Conservation (phyloP, 2,329 filamentous ascomycete genomes). For the Coniochaeta sp. region DNA sequence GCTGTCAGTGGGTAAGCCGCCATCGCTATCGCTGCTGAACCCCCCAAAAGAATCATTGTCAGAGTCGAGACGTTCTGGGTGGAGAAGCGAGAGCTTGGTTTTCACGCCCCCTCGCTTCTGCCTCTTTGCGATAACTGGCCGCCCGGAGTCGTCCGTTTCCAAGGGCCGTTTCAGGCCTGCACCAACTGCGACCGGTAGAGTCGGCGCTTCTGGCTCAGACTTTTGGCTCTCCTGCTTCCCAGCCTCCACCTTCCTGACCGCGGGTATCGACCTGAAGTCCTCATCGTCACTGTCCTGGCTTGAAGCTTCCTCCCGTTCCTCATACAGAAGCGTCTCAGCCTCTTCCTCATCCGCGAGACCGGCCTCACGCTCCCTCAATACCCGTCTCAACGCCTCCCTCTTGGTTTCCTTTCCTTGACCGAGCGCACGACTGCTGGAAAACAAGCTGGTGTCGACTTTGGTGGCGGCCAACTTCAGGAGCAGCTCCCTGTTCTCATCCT, state of each 20-base stretch:
- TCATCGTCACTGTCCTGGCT: slow-evolving; percentile 9
- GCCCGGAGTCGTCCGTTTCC: slow-evolving; percentile 70
- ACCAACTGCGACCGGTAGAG: slow-evolving; percentile 39
- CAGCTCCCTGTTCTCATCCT: slow-evolving; percentile 82
- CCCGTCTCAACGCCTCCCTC: slow-evolving; percentile 58
- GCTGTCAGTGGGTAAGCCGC: slow-evolving; percentile 11
- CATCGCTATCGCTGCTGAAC: slow-evolving; percentile 32
- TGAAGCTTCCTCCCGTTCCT: slow-evolving; percentile 27
- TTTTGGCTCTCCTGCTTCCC: neutral
- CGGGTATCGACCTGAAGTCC: neutral
- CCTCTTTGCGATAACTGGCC: slow-evolving; percentile 75
- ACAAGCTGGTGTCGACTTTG: slow-evolving; percentile 75
- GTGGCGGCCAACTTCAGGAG: slow-evolving; percentile 74
- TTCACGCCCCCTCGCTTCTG: slow-evolving; percentile 62
- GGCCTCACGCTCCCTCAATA: slow-evolving; percentile 56
- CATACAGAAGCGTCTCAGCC: slow-evolving; percentile 48
- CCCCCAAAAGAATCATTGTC: slow-evolving; percentile 54
- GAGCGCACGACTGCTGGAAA: slow-evolving; percentile 70
- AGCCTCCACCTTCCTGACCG: neutral
- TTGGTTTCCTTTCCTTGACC: slow-evolving; percentile 68
- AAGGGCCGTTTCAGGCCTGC: slow-evolving; percentile 83
- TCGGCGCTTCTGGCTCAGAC: slow-evolving; percentile 7
- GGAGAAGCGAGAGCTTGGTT: slow-evolving; percentile 41
- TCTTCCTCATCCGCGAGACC: slow-evolving; percentile 50
- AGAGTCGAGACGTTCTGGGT: slow-evolving; percentile 34